These are phyloP conservation scores for Naematelia encephala DNA, from an alignment of 768 basidiomycete genomes.

Conservation along the genomic window DNA sequence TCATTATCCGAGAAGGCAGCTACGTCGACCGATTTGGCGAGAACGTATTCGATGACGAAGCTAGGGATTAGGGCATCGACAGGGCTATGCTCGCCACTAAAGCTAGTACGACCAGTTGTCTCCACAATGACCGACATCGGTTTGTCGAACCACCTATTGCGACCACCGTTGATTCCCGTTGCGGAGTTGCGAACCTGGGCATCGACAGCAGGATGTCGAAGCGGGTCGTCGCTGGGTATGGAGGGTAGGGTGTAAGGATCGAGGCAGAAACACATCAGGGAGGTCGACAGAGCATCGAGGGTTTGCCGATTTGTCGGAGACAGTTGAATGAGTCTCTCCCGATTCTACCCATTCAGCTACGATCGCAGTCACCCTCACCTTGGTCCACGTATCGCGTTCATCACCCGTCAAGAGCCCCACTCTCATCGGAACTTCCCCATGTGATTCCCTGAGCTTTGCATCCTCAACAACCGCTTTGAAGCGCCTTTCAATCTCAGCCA, in stretches of 20 bases:
- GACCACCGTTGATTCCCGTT: conserved; percentile 60
- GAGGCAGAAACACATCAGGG: conserved; percentile 74
- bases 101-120: conserved; percentile 75
- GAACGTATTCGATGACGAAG: conserved; percentile 75
- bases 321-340: conserved; percentile 64
- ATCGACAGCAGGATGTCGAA: conserved; percentile 56
- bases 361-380: conserved; percentile 55
- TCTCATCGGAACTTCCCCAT: conserved; percentile 60
- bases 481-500: conserved; percentile 55
- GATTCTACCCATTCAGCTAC: conserved; percentile 58
- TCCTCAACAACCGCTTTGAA: conserved; percentile 59
- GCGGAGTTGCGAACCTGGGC: conserved; percentile 73
- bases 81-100: conserved; percentile 85
- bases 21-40: conserved; percentile 65
- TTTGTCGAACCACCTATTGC: conserved; percentile 91
- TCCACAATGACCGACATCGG: conserved; percentile 77
- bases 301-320: conserved; percentile 64
- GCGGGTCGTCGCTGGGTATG: conserved; percentile 37
- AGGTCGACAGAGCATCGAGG: conserved; percentile 65
- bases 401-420: conserved; percentile 75
- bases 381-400: conserved; percentile 74
- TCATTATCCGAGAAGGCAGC: conserved; percentile 50
- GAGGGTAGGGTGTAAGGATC: conserved; percentile 64
- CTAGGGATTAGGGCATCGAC: conserved; percentile 87
- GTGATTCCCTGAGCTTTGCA: conserved; percentile 56